These are phyloP conservation scores for Exserohilum turcica DNA, from an alignment of 2,329 filamentous ascomycete genomes.

Conservation along the genomic window DNA sequence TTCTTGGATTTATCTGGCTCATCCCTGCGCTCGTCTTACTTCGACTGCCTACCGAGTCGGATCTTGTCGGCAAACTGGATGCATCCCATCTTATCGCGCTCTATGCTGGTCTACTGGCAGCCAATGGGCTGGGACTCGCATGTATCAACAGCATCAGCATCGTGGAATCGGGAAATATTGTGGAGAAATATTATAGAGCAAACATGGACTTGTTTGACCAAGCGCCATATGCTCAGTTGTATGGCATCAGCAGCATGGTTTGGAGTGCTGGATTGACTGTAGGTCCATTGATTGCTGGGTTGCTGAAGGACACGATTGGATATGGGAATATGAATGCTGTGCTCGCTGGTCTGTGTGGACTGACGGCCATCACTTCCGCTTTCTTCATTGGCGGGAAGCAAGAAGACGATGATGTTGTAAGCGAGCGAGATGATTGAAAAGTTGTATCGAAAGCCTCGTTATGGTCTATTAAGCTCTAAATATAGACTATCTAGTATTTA, in stretches of 20 bases:
- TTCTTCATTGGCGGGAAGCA: constrained; percentile 50
- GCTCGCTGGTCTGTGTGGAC: constrained; percentile 53
- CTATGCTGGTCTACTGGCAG: constrained; percentile 53
- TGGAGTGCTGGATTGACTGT: constrained; percentile 65
- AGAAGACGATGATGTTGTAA: neutral
- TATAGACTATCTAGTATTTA: neutral
- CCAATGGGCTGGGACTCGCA: constrained; percentile 60
- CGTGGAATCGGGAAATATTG: constrained; percentile 62
- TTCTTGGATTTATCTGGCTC: constrained; percentile 51
- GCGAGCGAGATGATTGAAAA: neutral
- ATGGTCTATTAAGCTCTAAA: no score
- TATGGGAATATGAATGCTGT: constrained; percentile 64
- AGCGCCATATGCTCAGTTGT: constrained; percentile 68
- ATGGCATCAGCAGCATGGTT: constrained; percentile 67
- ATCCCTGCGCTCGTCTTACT: constrained; percentile 52
- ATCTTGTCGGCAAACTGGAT: constrained; percentile 23
- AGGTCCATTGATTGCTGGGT: constrained; percentile 63
- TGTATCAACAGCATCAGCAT: constrained; percentile 60
- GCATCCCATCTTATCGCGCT: constrained; percentile 49
- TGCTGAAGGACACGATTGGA: constrained; percentile 57
- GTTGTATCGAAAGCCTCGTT: neutral
- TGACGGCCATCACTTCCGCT: constrained; percentile 53
- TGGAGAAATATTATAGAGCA: constrained; percentile 61
- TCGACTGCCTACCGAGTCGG: constrained; percentile 43
- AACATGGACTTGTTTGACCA: constrained; percentile 62